Evolutionary conservation across 2,329 filamentous ascomycete species (phyloP).

Genomic region (Colletotrichum zoysiae): DNA sequence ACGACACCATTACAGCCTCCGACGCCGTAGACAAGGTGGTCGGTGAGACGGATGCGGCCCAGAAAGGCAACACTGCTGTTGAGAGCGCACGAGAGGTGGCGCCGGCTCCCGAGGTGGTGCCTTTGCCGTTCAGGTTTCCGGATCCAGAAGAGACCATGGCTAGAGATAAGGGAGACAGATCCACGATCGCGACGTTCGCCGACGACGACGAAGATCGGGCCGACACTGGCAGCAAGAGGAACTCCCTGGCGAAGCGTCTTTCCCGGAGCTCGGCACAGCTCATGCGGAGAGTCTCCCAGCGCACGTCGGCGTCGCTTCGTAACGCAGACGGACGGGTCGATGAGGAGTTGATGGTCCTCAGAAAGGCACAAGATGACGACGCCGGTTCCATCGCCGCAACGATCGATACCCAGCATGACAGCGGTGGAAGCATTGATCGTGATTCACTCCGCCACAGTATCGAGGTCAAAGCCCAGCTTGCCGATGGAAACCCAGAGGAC

Average conservation of each 20-base stretch:
- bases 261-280: constrained; percentile 60
- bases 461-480: constrained; percentile 57
- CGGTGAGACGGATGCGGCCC: constrained; percentile 3
- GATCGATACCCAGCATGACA: constrained; percentile 65
- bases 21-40: constrained; percentile 1
- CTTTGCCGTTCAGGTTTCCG: constrained; percentile 75
- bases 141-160: constrained; percentile 53
- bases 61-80: background rate
- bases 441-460: constrained; percentile 49
- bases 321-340: constrained; percentile 47
- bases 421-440: constrained; percentile 50
- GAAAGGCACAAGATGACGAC: constrained; percentile 49
- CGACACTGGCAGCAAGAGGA: constrained; percentile 47
- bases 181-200: constrained; percentile 78
- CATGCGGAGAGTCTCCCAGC: constrained; percentile 54
- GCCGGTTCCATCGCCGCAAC: constrained; percentile 70
- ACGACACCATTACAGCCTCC: constrained; percentile 56
- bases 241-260: constrained; percentile 61
- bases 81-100: constrained; percentile 43
- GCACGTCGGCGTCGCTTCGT: constrained; percentile 42
- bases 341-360: constrained; percentile 60
- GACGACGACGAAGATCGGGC: constrained; percentile 65
- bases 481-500: constrained; percentile 42
- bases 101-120: constrained; percentile 68
- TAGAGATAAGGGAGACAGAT: constrained; percentile 65